Conservation (phyloP, 2,329 filamentous ascomycete species). For the Geosmithia flava region DNA sequence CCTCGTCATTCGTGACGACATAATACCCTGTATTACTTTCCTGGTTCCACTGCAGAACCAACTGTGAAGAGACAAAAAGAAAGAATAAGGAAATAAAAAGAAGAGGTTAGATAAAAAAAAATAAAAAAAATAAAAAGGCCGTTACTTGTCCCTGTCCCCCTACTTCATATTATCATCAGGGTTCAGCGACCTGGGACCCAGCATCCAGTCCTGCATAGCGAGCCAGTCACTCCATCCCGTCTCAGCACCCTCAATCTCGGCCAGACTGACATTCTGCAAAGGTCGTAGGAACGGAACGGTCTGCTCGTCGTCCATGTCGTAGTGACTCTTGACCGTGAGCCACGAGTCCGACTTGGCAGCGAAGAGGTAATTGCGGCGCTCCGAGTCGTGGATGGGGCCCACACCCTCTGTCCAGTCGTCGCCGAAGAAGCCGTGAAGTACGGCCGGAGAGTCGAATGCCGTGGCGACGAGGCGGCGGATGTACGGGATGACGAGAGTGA, state of each 20-base stretch:
- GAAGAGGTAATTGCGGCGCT: constrained; percentile 89
- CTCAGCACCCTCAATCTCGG: constrained; percentile 75
- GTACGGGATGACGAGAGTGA: constrained; percentile 67
- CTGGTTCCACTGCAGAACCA: no score
- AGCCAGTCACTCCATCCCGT: constrained; percentile 88
- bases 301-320: constrained; percentile 77
- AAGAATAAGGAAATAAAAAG: no score
- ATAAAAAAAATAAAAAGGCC: no score
- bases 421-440: constrained; percentile 96
- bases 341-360: constrained; percentile 87
- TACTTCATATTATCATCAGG: not conserved
- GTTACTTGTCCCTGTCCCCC: no score
- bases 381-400: constrained; percentile 72
- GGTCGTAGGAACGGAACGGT: constrained; percentile 79
- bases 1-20: no score
- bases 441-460: constrained; percentile 73
- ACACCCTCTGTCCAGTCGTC: constrained; percentile 78
- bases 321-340: constrained; percentile 78
- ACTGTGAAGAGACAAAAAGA: no score
- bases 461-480: constrained; percentile 83
- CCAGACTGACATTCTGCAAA: constrained; percentile 61
- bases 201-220: constrained; percentile 97
- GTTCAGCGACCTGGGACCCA: constrained; percentile 63
- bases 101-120: no score
- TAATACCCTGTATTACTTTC: no score